Evolutionary conservation across 2,329 filamentous ascomycete species (phyloP), one percentile per base, ranked within the genome.

Genomic region (Aaosphaeria pasadenensis): DNA sequence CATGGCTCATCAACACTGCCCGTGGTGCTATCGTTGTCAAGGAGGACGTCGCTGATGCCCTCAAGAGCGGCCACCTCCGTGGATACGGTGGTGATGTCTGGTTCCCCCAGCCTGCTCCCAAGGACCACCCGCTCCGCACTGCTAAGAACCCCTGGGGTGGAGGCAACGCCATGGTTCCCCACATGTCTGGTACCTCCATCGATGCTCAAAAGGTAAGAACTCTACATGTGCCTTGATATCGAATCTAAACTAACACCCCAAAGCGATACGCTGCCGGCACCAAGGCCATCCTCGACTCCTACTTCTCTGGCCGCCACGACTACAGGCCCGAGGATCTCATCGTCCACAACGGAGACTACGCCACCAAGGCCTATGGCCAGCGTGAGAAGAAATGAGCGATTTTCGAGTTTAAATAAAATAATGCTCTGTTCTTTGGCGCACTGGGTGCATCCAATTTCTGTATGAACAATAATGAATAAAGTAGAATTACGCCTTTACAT

Each of bases 11-110:
- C 79, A 99, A 99, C 87, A 99, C 94, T 32, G 94, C 94, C 62
- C 94, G 94, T 73, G 94, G 94, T 67, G 94, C 94, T 74, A 99
- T 99, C 71, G 91, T 99, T 63, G 92, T 97, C 78, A 97, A 97
- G 85, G 92, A 97, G 78, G 94, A 97, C 63, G 94, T 99, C 48
- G 94, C 94, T 55, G 91, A 87, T 30, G 94, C 94, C 43, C 84
- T 99, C 72, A 90, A 92, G 81, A 83, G 81, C 32, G 94, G 94
- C 66, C 91, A 97, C 74, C 88, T 95, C 68, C 86, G 88, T 66
- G 89, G 89, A 59, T 95, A 95, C 78, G 89, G 79, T 57, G 89
- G 89, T 67, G 89, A 94, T 61, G 88, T 94, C 66, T 97, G 92
- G 92, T 95, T 91, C 89, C 91, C 91, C 55, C 94, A 99, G 82